Conservation (phyloP, 1,284 basidiomycete genomes). For the Rhodotorula sp. region DNA sequence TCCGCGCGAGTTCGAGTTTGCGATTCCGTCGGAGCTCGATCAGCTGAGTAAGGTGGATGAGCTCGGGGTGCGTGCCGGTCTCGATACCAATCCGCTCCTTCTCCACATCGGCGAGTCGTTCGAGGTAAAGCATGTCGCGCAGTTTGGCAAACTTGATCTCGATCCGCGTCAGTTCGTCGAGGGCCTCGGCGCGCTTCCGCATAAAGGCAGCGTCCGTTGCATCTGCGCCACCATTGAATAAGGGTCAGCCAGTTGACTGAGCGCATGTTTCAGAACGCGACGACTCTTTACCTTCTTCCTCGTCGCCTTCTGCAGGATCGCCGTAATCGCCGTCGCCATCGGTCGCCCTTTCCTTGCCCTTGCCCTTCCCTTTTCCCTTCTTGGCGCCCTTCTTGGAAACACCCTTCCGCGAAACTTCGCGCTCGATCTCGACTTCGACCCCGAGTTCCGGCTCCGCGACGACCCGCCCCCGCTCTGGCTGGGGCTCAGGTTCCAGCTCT, state of each 20-base stretch:
- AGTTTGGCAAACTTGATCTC: conserved; percentile 59
- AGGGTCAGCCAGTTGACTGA: background rate
- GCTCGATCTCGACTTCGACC: conserved; percentile 10
- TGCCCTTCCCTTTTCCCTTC: conserved; percentile 13
- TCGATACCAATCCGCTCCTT: conserved; percentile 58
- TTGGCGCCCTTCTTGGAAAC: conserved; percentile 10
- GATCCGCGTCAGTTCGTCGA: conserved; percentile 57
- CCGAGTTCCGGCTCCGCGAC: background rate
- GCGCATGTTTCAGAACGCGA: background rate
- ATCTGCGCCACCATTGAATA: background rate
- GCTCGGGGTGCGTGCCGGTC: conserved; percentile 74
- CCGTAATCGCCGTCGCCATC: conserved; percentile 9
- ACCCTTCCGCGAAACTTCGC: conserved; percentile 20
- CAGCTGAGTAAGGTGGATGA: conserved; percentile 65
- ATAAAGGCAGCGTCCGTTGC: conserved; percentile 31
- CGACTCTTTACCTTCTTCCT: conserved; percentile 32
- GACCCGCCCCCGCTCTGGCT: background rate
- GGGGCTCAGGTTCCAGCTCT: too few relatives aligned
- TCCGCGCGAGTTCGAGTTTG: conserved; percentile 48
- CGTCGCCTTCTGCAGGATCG: conserved; percentile 18
- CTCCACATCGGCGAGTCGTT: conserved; percentile 58
- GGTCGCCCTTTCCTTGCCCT: conserved; percentile 29
- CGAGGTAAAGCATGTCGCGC: conserved; percentile 58
- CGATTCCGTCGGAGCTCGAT: conserved; percentile 50
- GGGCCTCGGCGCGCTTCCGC: conserved; percentile 50